phyloP scores from a whole-genome alignment of 352 stramenopile species.

The Phytophthora citrophthora region DNA sequence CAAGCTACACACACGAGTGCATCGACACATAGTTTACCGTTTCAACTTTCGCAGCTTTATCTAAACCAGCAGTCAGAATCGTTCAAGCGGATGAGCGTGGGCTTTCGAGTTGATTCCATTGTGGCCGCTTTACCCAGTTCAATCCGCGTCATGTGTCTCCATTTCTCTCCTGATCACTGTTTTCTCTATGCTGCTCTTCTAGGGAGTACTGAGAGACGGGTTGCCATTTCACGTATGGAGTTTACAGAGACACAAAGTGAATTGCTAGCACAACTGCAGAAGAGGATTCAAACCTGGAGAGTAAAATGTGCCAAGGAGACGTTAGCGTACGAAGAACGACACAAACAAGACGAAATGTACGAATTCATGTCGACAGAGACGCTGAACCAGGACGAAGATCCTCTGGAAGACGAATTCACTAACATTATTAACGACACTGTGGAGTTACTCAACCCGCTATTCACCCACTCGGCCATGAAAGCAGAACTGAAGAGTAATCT shows the following conservation, averaged over 20 bases:
- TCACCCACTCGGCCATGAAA: conserved; percentile 56
- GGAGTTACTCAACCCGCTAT: conserved; percentile 56
- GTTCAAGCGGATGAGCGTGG: conserved; percentile 65
- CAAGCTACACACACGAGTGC: conserved; percentile 47
- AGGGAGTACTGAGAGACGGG: conserved; percentile 43
- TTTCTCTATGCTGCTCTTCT: conserved; percentile 68
- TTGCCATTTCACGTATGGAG: conserved; percentile 65
- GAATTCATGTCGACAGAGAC: conserved; percentile 38
- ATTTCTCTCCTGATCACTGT: conserved; percentile 72
- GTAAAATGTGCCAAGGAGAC: conserved; percentile 41
- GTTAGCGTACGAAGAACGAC: conserved; percentile 45
- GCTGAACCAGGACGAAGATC: conserved; percentile 30
- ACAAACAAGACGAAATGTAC: conserved; percentile 42
- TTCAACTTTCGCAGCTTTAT: conserved; percentile 72
- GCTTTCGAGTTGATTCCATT: conserved; percentile 44
- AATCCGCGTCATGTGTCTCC: conserved; percentile 55
- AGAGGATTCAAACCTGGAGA: conserved; percentile 50
- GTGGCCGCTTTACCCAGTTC: conserved; percentile 47
- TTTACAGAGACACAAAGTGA: conserved; percentile 45
- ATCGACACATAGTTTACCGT: conserved; percentile 54
- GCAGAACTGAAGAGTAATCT: conserved; percentile 51
- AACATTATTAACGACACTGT: conserved; percentile 50
- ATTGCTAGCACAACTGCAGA: conserved; percentile 34
- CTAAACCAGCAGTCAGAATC: conserved; percentile 70
- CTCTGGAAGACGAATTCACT: conserved; percentile 61